Percentiles rank a stretch among this genome's conserved stretches.
phyloP scores from a whole-genome alignment of 257 asterid genomes.

The Capsicum rhomboideum region DNA sequence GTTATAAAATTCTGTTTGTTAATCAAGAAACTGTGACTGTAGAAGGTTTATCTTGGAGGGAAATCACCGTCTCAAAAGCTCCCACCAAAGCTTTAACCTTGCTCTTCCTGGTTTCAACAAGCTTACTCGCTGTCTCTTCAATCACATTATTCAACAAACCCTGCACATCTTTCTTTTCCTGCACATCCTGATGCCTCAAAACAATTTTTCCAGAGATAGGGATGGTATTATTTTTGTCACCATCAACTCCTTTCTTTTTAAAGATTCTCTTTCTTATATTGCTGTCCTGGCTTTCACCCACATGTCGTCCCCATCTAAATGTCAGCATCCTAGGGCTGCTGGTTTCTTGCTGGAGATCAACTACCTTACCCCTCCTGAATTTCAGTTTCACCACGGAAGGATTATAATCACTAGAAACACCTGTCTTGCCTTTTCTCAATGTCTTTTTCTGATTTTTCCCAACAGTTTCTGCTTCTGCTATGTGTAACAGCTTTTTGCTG shows the following conservation, averaged over 20 bases:
- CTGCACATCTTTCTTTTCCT: constrained; percentile 66
- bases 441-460: constrained; percentile 22
- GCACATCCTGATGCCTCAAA: constrained; percentile 59
- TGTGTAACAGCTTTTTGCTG: background rate
- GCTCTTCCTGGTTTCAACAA: constrained; percentile 71
- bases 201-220: constrained; percentile 30
- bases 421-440: constrained; percentile 22
- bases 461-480: constrained; percentile 12
- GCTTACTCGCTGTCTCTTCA: constrained; percentile 87
- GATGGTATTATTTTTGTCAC: constrained; percentile 9
- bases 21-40: constrained; percentile 24
- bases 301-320: constrained; percentile 42
- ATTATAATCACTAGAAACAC: constrained; percentile 26
- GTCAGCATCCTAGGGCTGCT: constrained; percentile 49
- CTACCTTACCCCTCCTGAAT: constrained; percentile 64
- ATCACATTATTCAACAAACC: constrained; percentile 65
- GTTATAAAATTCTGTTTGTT: constrained; percentile 2
- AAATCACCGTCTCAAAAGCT: constrained; percentile 84
- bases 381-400: constrained; percentile 41
- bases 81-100: constrained; percentile 93
- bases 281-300: constrained; percentile 25
- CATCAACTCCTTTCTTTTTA: constrained; percentile 28
- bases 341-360: constrained; percentile 50
- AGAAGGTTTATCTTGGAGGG: constrained; percentile 66
- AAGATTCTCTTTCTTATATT: constrained; percentile 26